Percentiles rank a stretch among this genome's conserved stretches.
Evolutionary conservation across 2,329 filamentous ascomycete genomes (phyloP).

Genomic region (Aschersonia sp.): DNA sequence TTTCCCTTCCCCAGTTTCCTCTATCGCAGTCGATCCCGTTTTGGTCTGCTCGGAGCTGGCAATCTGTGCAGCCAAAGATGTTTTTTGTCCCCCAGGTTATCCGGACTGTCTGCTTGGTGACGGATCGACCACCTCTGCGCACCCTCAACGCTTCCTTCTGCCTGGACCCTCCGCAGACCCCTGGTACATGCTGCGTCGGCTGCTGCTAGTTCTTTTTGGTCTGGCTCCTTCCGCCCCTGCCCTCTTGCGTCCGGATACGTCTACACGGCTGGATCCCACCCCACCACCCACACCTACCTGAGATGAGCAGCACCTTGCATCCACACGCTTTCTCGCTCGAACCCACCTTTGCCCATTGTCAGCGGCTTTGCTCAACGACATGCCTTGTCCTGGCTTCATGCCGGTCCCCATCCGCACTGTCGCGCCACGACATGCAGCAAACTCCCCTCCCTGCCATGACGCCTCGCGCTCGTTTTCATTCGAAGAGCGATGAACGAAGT

Average conservation of each 20-base stretch:
- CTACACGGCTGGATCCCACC: conserved; percentile 3
- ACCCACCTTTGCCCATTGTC: conserved; percentile 5
- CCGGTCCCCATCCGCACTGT: neutral
- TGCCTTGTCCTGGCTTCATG: neutral
- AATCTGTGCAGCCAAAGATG: no score
- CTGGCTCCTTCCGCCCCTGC: neutral
- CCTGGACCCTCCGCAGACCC: neutral
- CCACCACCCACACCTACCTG: conserved; percentile 1
- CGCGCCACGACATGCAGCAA: neutral
- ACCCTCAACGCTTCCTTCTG: neutral
- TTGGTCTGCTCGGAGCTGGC: no score
- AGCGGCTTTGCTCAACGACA: conserved; percentile 1
- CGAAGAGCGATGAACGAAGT: no score
- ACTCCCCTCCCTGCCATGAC: neutral
- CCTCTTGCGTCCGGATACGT: conserved; percentile 1
- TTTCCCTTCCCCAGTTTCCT: no score
- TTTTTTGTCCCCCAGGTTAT: conserved; percentile 1
- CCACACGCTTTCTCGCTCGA: conserved; percentile 5
- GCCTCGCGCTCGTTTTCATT: no score
- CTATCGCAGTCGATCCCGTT: no score
- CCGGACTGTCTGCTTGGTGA: neutral
- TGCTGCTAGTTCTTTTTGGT: neutral
- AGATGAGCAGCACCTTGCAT: conserved; percentile 4
- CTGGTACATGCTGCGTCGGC: neutral
- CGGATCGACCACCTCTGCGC: neutral